These are phyloP conservation scores for Plenodomus biglobosus DNA, from an alignment of 2,329 filamentous ascomycete species.

Conservation along the genomic window DNA sequence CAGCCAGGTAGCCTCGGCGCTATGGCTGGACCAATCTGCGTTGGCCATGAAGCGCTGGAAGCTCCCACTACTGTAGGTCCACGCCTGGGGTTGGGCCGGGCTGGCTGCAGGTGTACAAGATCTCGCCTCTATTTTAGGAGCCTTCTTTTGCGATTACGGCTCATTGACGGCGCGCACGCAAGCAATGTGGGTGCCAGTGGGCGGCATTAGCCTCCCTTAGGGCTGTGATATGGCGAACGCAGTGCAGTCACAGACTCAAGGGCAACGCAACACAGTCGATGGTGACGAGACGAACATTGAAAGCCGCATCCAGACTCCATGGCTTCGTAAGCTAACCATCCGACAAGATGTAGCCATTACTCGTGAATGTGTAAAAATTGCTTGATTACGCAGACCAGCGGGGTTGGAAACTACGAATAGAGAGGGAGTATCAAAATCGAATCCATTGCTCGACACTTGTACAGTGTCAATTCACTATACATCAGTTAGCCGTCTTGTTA, in stretches of 20 bases:
- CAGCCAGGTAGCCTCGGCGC: constrained; percentile 20
- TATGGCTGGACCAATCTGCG: constrained; percentile 26
- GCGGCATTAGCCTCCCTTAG: constrained; percentile 25
- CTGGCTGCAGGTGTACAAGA: constrained; percentile 23
- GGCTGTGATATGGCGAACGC: constrained; percentile 25
- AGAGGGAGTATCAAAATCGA: no score
- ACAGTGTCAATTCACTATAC: no score
- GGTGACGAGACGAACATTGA: background rate
- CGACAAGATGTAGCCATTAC: background rate
- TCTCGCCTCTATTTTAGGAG: constrained; percentile 31
- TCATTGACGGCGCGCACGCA: constrained; percentile 9
- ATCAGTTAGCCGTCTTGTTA: no score
- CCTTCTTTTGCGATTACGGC: constrained; percentile 4
- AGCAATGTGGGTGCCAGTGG: constrained; percentile 14
- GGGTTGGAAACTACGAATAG: no score
- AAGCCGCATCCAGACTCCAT: constrained; percentile 2
- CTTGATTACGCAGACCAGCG: no score
- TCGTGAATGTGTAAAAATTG: background rate
- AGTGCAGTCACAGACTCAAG: constrained; percentile 21
- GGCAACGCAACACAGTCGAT: background rate
- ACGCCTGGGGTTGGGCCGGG: constrained; percentile 22
- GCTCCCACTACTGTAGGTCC: constrained; percentile 20
- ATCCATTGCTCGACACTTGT: no score
- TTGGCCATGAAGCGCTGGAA: constrained; percentile 33
- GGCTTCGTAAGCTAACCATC: background rate